phyloP scores from a whole-genome alignment of 1,284 basidiomycete species.

The Tremellales sp. region DNA sequence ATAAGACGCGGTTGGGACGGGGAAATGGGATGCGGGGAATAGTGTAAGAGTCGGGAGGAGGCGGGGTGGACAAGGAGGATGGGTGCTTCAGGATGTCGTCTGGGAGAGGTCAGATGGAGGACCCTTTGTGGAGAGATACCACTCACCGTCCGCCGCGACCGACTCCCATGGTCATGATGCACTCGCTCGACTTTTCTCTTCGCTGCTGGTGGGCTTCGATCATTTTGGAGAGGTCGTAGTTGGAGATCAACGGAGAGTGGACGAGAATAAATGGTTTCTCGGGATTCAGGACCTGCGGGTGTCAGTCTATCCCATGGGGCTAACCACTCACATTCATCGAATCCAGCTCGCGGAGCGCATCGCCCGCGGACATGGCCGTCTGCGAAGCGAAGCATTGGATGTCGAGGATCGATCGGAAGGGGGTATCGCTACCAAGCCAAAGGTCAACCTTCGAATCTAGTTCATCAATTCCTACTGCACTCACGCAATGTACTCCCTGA shows the following conservation, averaged over 20 bases:
- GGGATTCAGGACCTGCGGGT: conserved; percentile 73
- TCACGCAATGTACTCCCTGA: conserved; percentile 74
- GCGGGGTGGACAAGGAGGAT: conserved; percentile 48
- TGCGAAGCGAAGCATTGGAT: conserved; percentile 84
- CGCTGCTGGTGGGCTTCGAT: conserved; percentile 85
- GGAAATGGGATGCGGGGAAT: conserved; percentile 42
- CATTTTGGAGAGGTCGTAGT: conserved; percentile 82
- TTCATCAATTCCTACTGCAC: conserved; percentile 40
- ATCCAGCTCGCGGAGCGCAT: conserved; percentile 95
- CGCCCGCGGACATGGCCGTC: conserved; percentile 85
- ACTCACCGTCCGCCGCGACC: conserved; percentile 43
- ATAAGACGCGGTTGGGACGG: conserved; percentile 40
- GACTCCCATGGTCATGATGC: conserved; percentile 94
- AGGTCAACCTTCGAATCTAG: background rate
- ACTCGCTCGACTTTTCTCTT: conserved; percentile 79
- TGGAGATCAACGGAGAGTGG: conserved; percentile 90
- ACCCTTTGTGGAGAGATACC: background rate
- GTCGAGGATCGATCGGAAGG: conserved; percentile 64
- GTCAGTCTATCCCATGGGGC: conserved; percentile 2
- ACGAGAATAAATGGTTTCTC: conserved; percentile 82
- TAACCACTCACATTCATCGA: conserved; percentile 55
- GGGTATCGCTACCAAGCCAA: conserved; percentile 23
- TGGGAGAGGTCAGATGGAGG: conserved; percentile 7
- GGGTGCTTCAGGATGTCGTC: conserved; percentile 46
- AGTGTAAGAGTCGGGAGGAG: conserved; percentile 42